phyloP scores from a whole-genome alignment of 2,329 filamentous ascomycete species.

The Aspergillus ibericus region DNA sequence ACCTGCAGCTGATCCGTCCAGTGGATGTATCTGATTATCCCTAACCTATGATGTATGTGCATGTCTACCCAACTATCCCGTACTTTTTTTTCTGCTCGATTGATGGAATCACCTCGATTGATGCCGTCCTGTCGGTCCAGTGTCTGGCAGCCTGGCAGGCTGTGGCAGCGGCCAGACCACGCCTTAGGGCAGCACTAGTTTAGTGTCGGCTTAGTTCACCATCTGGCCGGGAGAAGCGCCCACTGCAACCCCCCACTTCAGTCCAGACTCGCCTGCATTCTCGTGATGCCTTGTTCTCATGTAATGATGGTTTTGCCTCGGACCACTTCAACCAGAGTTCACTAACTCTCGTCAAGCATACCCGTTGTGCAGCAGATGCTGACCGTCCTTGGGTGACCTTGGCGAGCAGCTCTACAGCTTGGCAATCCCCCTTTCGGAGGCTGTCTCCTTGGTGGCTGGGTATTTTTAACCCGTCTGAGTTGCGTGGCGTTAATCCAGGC shows the following conservation, averaged over 20 bases:
- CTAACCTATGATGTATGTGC: neutral
- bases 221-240: neutral
- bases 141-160: too few species aligned
- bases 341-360: neutral
- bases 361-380: neutral
- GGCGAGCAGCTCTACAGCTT: neutral
- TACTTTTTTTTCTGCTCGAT: neutral
- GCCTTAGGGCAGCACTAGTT: neutral
- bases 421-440: neutral
- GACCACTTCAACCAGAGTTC: neutral
- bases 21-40: neutral
- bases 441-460: neutral
- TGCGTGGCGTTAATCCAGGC: neutral
- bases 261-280: neutral
- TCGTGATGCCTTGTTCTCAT: neutral
- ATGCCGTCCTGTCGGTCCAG: neutral
- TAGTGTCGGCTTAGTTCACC: neutral
- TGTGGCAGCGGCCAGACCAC: conserved; percentile 1
- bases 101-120: neutral
- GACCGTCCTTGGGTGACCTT: neutral
- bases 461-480: neutral
- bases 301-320: neutral
- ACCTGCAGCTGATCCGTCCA: neutral
- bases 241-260: neutral
- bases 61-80: neutral